phyloP scores from a whole-genome alignment of 768 basidiomycete species.

The Saitozyma sp. region DNA sequence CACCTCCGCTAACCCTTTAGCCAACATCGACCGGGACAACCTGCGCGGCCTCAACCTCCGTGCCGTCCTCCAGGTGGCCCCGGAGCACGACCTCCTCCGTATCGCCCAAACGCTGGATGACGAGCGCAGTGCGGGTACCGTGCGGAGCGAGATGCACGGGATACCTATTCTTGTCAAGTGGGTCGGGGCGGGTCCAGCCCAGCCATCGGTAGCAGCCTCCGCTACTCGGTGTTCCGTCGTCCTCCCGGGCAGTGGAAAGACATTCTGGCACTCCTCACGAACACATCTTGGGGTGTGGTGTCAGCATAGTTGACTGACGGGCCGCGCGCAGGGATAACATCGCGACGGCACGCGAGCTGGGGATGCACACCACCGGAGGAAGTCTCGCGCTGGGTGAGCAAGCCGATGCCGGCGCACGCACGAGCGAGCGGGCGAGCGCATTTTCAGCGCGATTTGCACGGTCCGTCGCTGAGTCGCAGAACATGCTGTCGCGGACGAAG shows the following conservation, averaged over 20 bases:
- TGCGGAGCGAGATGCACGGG: constrained; percentile 27
- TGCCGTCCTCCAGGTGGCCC: constrained; percentile 41
- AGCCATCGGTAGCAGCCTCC: too few species aligned
- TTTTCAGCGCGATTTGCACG: neutral
- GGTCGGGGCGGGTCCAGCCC: too few species aligned
- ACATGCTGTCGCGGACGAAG: constrained; percentile 1
- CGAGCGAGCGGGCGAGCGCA: neutral
- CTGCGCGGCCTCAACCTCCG: constrained; percentile 29
- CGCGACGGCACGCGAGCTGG: constrained; percentile 33
- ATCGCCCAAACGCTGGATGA: constrained; percentile 35
- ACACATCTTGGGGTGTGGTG: too few species aligned
- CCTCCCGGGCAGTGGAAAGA: too few species aligned
- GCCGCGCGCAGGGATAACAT: constrained; percentile 33
- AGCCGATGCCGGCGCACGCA: too few species aligned
- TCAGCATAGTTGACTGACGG: too few species aligned
- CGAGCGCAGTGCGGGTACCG: constrained; percentile 15
- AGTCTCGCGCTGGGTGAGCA: constrained; percentile 14
- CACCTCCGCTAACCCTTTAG: neutral
- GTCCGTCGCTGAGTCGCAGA: neutral
- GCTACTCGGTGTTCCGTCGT: too few species aligned
- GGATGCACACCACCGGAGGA: constrained; percentile 44
- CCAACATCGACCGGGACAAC: constrained; percentile 37
- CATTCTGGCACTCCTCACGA: too few species aligned
- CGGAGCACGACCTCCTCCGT: constrained; percentile 20
- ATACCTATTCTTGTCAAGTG: constrained; percentile 35